A percentile compares a stretch with the other conserved stretches of the same genome.
phyloP scores from a whole-genome alignment of 2,329 filamentous ascomycete species.

The Epichloe glyceriae region DNA sequence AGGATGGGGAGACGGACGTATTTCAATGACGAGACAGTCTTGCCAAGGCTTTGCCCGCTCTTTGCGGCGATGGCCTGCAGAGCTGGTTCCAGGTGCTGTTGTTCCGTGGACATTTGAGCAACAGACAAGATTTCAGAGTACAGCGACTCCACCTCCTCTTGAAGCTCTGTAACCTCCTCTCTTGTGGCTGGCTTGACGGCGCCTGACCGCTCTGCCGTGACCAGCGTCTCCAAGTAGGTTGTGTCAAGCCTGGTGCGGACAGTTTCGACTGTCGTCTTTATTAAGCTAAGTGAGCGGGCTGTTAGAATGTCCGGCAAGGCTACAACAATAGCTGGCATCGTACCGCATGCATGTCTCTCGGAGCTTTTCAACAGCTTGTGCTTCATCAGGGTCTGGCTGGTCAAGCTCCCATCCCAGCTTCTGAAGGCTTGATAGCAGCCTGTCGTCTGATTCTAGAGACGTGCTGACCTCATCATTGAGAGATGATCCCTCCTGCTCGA shows the following conservation, averaged over 20 bases:
- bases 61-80: conserved; percentile 30
- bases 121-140: conserved; percentile 58
- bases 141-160: conserved; percentile 55
- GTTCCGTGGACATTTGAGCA: conserved; percentile 57
- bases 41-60: conserved; percentile 29
- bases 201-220: conserved; percentile 15
- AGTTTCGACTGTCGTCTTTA: conserved; percentile 43
- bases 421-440: conserved; percentile 49
- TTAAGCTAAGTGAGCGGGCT: conserved; percentile 33
- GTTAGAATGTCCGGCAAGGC: not conserved
- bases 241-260: conserved; percentile 41
- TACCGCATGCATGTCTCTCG: conserved; percentile 45
- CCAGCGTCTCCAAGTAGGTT: conserved; percentile 37
- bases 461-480: conserved; percentile 36
- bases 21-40: conserved; percentile 32
- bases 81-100: conserved; percentile 52
- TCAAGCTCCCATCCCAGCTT: conserved; percentile 52
- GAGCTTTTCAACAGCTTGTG: conserved; percentile 40
- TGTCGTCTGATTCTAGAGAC: conserved; percentile 49
- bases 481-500: conserved; percentile 36
- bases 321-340: too few species aligned
- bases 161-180: conserved; percentile 36
- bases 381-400: conserved; percentile 36
- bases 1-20: conserved; percentile 27
- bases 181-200: conserved; percentile 15